A percentile compares a stretch with the other conserved stretches of the same genome.
Evolutionary conservation across 1,284 basidiomycete species (phyloP).

Genomic region (Erythrobasidium hasegawianum): DNA sequence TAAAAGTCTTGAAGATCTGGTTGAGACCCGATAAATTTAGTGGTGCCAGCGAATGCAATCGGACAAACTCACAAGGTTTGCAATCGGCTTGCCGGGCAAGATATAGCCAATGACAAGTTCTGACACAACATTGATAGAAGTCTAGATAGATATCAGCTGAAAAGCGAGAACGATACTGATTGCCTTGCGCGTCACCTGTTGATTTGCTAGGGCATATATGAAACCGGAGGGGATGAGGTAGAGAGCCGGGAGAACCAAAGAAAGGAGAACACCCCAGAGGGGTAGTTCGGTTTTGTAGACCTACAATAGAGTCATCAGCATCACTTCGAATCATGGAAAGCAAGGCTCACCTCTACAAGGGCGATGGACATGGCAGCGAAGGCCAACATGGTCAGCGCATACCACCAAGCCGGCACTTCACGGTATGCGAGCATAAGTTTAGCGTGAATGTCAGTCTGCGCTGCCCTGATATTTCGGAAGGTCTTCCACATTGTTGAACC

Average conservation of each 20-base stretch:
- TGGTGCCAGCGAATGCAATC: too few relatives aligned
- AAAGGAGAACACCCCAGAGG: conserved; percentile 74
- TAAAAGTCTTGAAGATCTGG: conserved; percentile 40
- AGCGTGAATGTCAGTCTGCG: conserved; percentile 44
- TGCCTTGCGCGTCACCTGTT: too few relatives aligned
- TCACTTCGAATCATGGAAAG: too few relatives aligned
- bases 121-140: conserved; percentile 67
- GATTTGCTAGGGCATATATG: conserved; percentile 89
- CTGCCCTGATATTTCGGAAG: conserved; percentile 45
- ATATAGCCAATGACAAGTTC: conserved; percentile 42
- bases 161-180: too few relatives aligned
- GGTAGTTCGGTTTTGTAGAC: conserved; percentile 79
- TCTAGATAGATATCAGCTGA: too few relatives aligned
- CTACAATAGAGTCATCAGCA: too few relatives aligned
- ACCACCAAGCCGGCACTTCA: conserved; percentile 57
- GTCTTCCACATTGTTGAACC: conserved; percentile 50
- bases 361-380: conserved; percentile 68
- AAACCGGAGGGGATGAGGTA: conserved; percentile 88
- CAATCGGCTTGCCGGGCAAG: conserved; percentile 40
- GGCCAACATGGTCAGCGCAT: conserved; percentile 60
- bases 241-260: conserved; percentile 67
- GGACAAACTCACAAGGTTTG: conserved; percentile 43
- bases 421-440: conserved; percentile 45
- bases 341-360: conserved; percentile 30
- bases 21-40: too few relatives aligned